Percentiles rank a stretch among this genome's conserved stretches.
Conservation (phyloP, 2,329 filamentous ascomycete species). For the Drechslerella dactyloides region DNA sequence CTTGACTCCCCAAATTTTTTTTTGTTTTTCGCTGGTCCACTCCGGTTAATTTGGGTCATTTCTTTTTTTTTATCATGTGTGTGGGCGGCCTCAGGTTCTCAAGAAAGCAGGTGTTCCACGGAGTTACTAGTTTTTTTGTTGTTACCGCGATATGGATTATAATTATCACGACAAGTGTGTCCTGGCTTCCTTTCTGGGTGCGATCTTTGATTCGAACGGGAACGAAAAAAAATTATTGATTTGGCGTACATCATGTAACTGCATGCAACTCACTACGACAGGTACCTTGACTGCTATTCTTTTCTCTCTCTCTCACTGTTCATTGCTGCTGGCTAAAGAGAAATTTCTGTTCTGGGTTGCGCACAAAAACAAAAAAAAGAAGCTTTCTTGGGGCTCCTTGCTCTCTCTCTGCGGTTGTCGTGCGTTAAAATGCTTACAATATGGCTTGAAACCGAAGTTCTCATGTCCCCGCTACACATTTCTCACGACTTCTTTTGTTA, state of each 20-base stretch:
- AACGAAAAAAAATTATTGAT: constrained; percentile 30
- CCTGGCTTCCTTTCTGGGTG: constrained; percentile 49
- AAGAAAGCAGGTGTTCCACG: constrained; percentile 50
- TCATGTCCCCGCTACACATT: neutral
- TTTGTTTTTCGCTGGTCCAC: constrained; percentile 45
- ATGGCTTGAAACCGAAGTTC: neutral
- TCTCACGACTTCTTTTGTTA: neutral
- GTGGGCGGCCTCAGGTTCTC: constrained; percentile 47
- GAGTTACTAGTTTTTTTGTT: constrained; percentile 36
- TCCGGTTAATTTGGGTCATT: constrained; percentile 50
- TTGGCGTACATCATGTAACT: constrained; percentile 17
- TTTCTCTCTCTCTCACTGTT: neutral
- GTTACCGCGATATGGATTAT: constrained; percentile 36
- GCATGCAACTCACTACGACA: constrained; percentile 2
- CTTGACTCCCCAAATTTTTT: constrained; percentile 20
- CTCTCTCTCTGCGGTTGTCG: neutral
- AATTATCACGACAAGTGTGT: constrained; percentile 45
- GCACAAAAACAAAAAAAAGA: constrained; percentile 1
- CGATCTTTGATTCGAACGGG: constrained; percentile 28
- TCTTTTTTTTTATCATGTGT: constrained; percentile 44
- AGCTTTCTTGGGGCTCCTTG: neutral
- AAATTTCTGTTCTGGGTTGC: constrained; percentile 1
- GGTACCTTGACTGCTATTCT: neutral
- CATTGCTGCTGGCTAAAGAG: neutral
- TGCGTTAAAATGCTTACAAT: too few species aligned